These are phyloP conservation scores for Thozetella sp. DNA, from an alignment of 495 filamentous ascomycete genomes.

Conservation along the genomic window DNA sequence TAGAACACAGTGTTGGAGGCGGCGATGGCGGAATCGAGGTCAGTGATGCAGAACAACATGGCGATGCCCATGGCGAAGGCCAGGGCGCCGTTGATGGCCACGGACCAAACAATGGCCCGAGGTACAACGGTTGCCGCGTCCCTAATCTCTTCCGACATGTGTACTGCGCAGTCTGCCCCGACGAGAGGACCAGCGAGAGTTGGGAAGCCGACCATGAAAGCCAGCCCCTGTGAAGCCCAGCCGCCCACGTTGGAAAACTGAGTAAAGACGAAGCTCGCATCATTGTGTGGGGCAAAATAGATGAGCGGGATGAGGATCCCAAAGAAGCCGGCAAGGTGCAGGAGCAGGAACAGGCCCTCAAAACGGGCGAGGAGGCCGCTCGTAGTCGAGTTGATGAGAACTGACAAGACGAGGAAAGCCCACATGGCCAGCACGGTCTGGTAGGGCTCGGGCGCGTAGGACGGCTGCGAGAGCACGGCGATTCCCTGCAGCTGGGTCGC, in stretches of 20 bases:
- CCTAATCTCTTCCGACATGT: conserved; percentile 58
- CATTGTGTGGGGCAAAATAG: conserved; percentile 31
- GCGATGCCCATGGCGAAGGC: conserved; percentile 53
- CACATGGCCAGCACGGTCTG: conserved; percentile 44
- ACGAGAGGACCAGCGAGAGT: conserved; percentile 13
- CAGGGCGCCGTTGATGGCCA: conserved; percentile 40
- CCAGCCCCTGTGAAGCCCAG: conserved; percentile 38
- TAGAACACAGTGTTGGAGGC: conserved; percentile 27
- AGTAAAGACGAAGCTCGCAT: conserved; percentile 24
- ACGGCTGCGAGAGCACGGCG: conserved; percentile 40
- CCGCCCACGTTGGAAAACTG: conserved; percentile 45
- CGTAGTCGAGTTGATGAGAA: conserved; percentile 39
- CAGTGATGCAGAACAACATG: conserved; percentile 46
- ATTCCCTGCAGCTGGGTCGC: conserved; percentile 47
- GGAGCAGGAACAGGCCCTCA: conserved; percentile 40
- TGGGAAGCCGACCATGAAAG: conserved; percentile 29
- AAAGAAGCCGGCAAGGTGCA: conserved; percentile 51
- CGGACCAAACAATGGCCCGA: conserved; percentile 38
- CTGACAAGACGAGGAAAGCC: conserved; percentile 31
- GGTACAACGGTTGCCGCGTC: conserved; percentile 47
- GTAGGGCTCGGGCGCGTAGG: conserved; percentile 20
- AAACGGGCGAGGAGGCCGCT: conserved; percentile 37
- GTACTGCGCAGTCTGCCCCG: conserved; percentile 25
- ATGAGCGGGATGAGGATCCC: conserved; percentile 45
- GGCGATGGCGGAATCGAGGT: conserved; percentile 39